Evolutionary conservation across 1,139 yeast genomes (phyloP).

Genomic region (Pichia terricola): DNA sequence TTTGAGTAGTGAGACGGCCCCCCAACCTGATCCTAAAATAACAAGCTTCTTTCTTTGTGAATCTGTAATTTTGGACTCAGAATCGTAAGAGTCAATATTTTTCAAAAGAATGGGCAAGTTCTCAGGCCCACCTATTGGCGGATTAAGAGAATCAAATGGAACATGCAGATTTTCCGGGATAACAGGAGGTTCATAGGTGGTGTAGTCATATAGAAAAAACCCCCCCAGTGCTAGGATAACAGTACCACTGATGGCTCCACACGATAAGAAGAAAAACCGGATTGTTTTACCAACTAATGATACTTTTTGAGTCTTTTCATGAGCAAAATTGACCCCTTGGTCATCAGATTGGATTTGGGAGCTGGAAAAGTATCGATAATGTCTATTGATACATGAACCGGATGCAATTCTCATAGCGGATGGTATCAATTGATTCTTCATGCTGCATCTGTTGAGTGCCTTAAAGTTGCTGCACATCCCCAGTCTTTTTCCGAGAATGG

Average conservation of each 20-base stretch:
- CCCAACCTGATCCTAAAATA: slow-evolving; percentile 57
- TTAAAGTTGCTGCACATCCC: no score
- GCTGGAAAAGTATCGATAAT: no score
- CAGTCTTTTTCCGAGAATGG: no score
- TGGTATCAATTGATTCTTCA: no score
- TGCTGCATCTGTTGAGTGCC: no score
- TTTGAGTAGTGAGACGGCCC: slow-evolving; percentile 39
- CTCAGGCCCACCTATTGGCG: slow-evolving; percentile 58
- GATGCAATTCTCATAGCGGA: no score
- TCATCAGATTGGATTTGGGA: no score
- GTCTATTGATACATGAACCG: no score
- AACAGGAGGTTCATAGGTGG: slow-evolving; percentile 35
- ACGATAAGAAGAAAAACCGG: slow-evolving; percentile 23
- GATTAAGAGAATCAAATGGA: slow-evolving; percentile 40
- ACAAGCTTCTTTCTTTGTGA: slow-evolving; percentile 44
- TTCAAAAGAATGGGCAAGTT: slow-evolving; percentile 47
- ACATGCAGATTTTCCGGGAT: slow-evolving; percentile 25
- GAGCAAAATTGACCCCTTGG: no score
- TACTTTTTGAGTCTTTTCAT: background rate
- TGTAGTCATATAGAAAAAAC: slow-evolving; percentile 51
- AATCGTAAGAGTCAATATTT: slow-evolving; percentile 45
- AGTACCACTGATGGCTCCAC: slow-evolving; percentile 35
- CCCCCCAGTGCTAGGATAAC: slow-evolving; percentile 29
- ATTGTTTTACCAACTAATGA: slow-evolving; percentile 1
- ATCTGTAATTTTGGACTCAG: slow-evolving; percentile 30